phyloP scores from a whole-genome alignment of 2,329 filamentous ascomycete species.

The Fusarium cicatricum region DNA sequence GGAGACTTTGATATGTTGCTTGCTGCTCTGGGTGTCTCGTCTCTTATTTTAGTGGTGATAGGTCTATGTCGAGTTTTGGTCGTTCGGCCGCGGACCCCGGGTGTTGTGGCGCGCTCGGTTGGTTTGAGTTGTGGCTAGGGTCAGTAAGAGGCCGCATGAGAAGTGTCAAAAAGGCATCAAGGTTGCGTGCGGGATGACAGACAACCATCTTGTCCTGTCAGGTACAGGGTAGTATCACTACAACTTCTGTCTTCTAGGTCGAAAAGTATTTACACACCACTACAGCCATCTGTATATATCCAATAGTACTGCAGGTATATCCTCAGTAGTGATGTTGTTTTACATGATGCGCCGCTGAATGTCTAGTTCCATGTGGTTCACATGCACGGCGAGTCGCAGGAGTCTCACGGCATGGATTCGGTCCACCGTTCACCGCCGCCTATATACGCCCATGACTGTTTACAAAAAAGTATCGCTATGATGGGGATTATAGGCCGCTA shows the following conservation, averaged over 20 bases:
- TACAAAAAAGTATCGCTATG: not conserved
- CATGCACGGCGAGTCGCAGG: too few relatives aligned
- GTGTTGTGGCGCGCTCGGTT: constrained; percentile 7
- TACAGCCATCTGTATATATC: too few relatives aligned
- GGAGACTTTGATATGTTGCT: not conserved
- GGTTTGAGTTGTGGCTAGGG: constrained; percentile 24
- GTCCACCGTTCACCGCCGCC: not conserved
- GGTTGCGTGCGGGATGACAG: too few relatives aligned
- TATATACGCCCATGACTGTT: not conserved
- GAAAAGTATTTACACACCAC: too few relatives aligned
- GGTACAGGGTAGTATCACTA: not conserved
- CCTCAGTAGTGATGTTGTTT: too few relatives aligned
- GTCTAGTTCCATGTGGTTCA: too few relatives aligned
- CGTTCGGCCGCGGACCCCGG: not conserved
- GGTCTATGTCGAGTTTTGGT: constrained; percentile 2
- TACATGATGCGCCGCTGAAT: too few relatives aligned
- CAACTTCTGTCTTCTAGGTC: too few relatives aligned
- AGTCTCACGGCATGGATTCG: too few relatives aligned
- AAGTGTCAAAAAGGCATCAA: not conserved
- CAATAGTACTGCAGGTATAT: too few relatives aligned
- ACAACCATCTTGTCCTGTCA: constrained; percentile 2
- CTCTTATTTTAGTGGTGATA: constrained; percentile 11
- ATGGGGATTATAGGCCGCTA: constrained; percentile 5
- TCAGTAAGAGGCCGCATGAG: not conserved
- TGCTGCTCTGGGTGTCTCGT: not conserved